Conservation (phyloP, 306 rosid genomes). For the Dryas octopetala region DNA sequence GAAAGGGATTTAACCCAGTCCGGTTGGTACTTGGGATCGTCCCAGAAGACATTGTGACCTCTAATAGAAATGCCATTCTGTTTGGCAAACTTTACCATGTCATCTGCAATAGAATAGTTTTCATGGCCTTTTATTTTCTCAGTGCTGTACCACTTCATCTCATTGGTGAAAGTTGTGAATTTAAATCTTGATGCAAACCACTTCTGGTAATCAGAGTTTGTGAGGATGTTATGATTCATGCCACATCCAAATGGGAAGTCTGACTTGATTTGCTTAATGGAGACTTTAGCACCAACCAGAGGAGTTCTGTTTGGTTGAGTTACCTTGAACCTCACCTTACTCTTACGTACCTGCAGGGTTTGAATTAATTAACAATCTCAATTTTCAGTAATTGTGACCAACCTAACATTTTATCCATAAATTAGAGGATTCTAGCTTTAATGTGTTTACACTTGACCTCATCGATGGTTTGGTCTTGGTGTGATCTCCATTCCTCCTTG, state of each 20-base stretch:
- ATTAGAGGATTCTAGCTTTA: too few species aligned
- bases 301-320: constrained; percentile 36
- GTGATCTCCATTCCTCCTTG: constrained; percentile 63
- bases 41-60: constrained; percentile 80
- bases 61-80: constrained; percentile 50
- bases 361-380: not conserved
- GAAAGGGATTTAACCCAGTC: constrained; percentile 58
- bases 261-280: constrained; percentile 35
- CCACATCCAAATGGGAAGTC: constrained; percentile 66
- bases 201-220: constrained; percentile 45
- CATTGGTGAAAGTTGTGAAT: constrained; percentile 66
- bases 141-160: constrained; percentile 81
- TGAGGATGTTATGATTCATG: constrained; percentile 55
- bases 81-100: constrained; percentile 54
- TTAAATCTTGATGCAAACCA: constrained; percentile 68
- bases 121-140: constrained; percentile 53
- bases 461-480: constrained; percentile 52
- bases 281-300: constrained; percentile 42
- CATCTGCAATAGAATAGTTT: constrained; percentile 63
- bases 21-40: constrained; percentile 39
- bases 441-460: constrained; percentile 36
- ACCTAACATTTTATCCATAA: too few species aligned
- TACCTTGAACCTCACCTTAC: constrained; percentile 50
- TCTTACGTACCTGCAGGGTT: constrained; percentile 55
- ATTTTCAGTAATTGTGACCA: too few species aligned